A percentile compares a stretch with the other conserved stretches of the same genome.
Evolutionary conservation across 495 filamentous ascomycete species (phyloP).

Genomic region (Penicillium steckii): DNA sequence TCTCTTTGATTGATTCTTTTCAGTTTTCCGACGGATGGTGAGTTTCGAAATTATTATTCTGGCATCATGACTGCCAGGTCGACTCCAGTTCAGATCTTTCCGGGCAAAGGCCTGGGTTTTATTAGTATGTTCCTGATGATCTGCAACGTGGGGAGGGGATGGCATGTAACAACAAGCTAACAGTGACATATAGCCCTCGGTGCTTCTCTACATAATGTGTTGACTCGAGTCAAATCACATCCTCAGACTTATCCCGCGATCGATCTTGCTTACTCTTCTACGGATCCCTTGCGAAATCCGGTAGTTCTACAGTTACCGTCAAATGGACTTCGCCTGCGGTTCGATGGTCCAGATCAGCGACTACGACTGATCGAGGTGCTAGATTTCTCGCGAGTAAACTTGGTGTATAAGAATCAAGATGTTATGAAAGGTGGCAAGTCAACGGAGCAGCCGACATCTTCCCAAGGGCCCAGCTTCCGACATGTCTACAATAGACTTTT

Average conservation of each 20-base stretch:
- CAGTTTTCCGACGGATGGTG: slow-evolving; percentile 2
- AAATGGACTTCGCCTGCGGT: slow-evolving; percentile 86
- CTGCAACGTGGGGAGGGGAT: slow-evolving; percentile 1
- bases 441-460: slow-evolving; percentile 34
- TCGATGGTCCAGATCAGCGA: slow-evolving; percentile 91
- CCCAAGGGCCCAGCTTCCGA: slow-evolving; percentile 75
- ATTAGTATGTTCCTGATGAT: slow-evolving; percentile 54
- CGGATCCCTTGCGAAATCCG: slow-evolving; percentile 67
- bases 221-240: slow-evolving; percentile 82
- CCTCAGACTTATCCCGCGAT: slow-evolving; percentile 77
- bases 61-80: slow-evolving; percentile 34
- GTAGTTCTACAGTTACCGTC: slow-evolving; percentile 70
- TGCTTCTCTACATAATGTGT: slow-evolving; percentile 82
- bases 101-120: slow-evolving; percentile 75
- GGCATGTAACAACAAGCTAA: slow-evolving; percentile 25
- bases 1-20: background rate
- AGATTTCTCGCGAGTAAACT: slow-evolving; percentile 82
- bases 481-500: slow-evolving; percentile 90
- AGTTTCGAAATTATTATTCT: background rate
- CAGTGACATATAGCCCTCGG: slow-evolving; percentile 63
- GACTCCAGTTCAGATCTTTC: slow-evolving; percentile 66
- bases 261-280: slow-evolving; percentile 71
- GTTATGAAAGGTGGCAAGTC: slow-evolving; percentile 63
- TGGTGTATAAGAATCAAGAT: slow-evolving; percentile 83
- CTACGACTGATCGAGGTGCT: slow-evolving; percentile 86